phyloP scores from a whole-genome alignment of 2,329 filamentous ascomycete species.

The Uncinocarpus reesii region DNA sequence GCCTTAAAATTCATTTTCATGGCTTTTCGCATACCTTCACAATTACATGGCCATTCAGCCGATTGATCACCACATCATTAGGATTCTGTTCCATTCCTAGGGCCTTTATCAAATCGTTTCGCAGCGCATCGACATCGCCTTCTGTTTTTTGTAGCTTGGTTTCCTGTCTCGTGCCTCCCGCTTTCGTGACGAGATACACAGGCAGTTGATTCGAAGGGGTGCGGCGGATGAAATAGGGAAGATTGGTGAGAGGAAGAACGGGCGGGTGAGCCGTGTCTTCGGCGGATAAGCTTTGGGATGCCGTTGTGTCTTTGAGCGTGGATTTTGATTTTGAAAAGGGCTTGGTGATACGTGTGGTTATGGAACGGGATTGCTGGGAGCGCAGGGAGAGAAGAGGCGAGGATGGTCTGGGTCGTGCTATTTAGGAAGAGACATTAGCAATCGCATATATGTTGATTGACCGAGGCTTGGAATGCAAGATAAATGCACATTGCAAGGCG shows the following conservation, averaged over 20 bases:
- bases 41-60: constrained; percentile 60
- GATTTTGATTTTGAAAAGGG: constrained; percentile 17
- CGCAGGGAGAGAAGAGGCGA: constrained; percentile 6
- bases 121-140: constrained; percentile 57
- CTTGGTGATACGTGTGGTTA: constrained; percentile 15
- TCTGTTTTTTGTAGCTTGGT: constrained; percentile 71
- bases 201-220: constrained; percentile 61
- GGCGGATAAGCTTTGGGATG: constrained; percentile 1
- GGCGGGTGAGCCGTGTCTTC: constrained; percentile 11
- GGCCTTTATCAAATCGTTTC: constrained; percentile 50
- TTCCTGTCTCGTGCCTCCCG: constrained; percentile 63
- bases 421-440: not conserved
- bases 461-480: no score
- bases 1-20: not conserved
- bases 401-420: constrained; percentile 8
- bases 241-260: constrained; percentile 31
- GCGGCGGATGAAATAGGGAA: constrained; percentile 61
- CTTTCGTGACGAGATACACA: constrained; percentile 64
- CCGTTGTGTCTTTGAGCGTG: not conserved
- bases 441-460: not conserved
- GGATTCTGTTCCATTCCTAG: constrained; percentile 45
- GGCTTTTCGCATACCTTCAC: constrained; percentile 50
- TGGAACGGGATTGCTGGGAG: constrained; percentile 11
- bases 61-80: constrained; percentile 42
- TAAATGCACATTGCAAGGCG: not conserved